These are phyloP conservation scores for Clathrospora elynae DNA, from an alignment of 2,329 filamentous ascomycete genomes.

Conservation along the genomic window DNA sequence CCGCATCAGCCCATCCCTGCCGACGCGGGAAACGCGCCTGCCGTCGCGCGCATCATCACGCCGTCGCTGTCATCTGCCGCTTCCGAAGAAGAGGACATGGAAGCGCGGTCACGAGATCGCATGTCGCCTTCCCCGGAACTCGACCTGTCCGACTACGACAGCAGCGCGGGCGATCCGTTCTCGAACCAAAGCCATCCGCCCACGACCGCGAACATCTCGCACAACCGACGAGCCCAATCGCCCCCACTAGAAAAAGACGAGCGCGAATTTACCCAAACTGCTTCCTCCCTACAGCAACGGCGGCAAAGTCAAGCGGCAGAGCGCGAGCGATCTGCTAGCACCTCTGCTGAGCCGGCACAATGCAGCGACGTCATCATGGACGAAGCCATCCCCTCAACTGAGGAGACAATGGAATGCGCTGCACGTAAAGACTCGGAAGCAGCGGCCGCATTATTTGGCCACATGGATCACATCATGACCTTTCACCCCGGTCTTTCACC, in stretches of 20 bases:
- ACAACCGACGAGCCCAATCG: slow-evolving; percentile 75
- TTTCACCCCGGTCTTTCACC: slow-evolving; percentile 45
- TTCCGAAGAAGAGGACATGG: slow-evolving; percentile 71
- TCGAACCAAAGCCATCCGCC: slow-evolving; percentile 55
- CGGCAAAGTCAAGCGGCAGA: slow-evolving; percentile 52
- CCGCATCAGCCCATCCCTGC: slow-evolving; percentile 81
- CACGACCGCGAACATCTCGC: slow-evolving; percentile 53
- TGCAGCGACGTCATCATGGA: slow-evolving; percentile 44
- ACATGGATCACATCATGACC: slow-evolving; percentile 45
- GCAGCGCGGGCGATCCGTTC: slow-evolving; percentile 65
- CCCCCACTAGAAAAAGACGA: slow-evolving; percentile 93
- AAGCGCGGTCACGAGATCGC: slow-evolving; percentile 63
- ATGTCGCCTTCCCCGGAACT: slow-evolving; percentile 92
- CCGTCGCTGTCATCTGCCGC: slow-evolving; percentile 81
- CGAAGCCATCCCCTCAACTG: slow-evolving; percentile 45
- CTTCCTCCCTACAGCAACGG: slow-evolving; percentile 75
- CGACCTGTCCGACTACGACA: slow-evolving; percentile 88
- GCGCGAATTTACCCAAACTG: slow-evolving; percentile 95
- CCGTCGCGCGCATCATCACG: slow-evolving; percentile 69
- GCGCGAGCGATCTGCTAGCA: slow-evolving; percentile 48
- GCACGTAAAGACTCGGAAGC: slow-evolving; percentile 58
- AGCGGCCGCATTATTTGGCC: slow-evolving; percentile 56
- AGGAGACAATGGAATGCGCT: slow-evolving; percentile 55
- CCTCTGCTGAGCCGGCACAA: slow-evolving; percentile 43
- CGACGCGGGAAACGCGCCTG: slow-evolving; percentile 58